Conservation (phyloP, 805 yeast genomes). For the Blastobotrys peoriensis region DNA sequence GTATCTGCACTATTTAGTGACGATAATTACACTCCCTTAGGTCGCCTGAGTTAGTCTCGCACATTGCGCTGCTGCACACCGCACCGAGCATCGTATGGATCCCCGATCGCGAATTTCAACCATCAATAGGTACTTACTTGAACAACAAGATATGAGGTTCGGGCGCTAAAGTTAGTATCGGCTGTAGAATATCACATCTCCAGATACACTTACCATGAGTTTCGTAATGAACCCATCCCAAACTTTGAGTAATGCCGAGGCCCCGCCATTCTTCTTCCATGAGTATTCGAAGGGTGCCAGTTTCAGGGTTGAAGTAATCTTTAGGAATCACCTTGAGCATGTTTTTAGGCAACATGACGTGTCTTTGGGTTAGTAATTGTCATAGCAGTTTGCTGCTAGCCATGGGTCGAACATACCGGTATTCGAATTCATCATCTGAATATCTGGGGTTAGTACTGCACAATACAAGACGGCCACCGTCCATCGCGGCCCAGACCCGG, state of each 20-base stretch:
- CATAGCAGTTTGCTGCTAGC: background rate
- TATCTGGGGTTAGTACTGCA: constrained; percentile 41
- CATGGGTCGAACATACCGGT: constrained; percentile 37
- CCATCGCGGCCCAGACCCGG: no score
- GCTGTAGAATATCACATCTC: no score
- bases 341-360: constrained; percentile 93
- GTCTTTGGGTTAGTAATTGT: constrained; percentile 40
- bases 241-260: constrained; percentile 90
- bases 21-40: background rate
- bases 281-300: constrained; percentile 86
- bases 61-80: no score
- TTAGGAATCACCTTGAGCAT: constrained; percentile 91
- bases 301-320: constrained; percentile 88
- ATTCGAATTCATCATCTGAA: constrained; percentile 87
- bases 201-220: constrained; percentile 58
- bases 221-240: constrained; percentile 98
- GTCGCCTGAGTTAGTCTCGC: no score
- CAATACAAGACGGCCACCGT: no score
- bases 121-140: constrained; percentile 33
- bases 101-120: no score
- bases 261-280: constrained; percentile 99
- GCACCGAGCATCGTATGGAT: no score
- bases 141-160: constrained; percentile 95
- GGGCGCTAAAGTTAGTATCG: no score
- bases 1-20: background rate